Conservation (phyloP, 495 filamentous ascomycete species). For the Letharia columbiana region DNA sequence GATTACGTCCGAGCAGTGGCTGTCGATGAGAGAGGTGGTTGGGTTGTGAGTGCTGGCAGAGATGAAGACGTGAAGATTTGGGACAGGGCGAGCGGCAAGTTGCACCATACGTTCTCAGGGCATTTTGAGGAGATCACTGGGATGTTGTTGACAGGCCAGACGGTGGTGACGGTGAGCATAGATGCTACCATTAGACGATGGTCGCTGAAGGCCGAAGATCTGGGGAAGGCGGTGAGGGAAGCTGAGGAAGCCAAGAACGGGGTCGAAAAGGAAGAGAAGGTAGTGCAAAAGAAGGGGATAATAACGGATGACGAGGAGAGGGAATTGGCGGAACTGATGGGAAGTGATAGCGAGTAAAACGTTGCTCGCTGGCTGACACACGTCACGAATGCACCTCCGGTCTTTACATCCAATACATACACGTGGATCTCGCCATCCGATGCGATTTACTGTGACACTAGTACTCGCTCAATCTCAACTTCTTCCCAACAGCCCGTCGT, state of each 20-base stretch:
- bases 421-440: background rate
- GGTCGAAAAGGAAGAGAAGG: constrained; percentile 26
- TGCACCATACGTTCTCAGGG: constrained; percentile 69
- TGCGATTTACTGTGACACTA: constrained; percentile 25
- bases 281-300: background rate
- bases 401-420: background rate
- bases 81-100: constrained; percentile 64
- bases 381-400: background rate
- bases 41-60: constrained; percentile 81
- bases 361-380: background rate
- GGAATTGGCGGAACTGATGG: constrained; percentile 26
- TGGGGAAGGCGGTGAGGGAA: constrained; percentile 51
- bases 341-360: constrained; percentile 11
- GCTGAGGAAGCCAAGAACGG: constrained; percentile 39
- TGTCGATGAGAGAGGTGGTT: constrained; percentile 59
- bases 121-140: constrained; percentile 92
- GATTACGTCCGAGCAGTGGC: constrained; percentile 83
- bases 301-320: constrained; percentile 25
- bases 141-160: constrained; percentile 52
- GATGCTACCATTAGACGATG: constrained; percentile 82
- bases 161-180: constrained; percentile 44
- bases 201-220: constrained; percentile 55
- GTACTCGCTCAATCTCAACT: constrained; percentile 67
- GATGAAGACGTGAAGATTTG: constrained; percentile 90
- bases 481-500: constrained; percentile 69